A percentile compares a stretch with the other conserved stretches of the same genome.
Conservation (phyloP, 106 monocot genomes). For the Dioscorea alata region DNA sequence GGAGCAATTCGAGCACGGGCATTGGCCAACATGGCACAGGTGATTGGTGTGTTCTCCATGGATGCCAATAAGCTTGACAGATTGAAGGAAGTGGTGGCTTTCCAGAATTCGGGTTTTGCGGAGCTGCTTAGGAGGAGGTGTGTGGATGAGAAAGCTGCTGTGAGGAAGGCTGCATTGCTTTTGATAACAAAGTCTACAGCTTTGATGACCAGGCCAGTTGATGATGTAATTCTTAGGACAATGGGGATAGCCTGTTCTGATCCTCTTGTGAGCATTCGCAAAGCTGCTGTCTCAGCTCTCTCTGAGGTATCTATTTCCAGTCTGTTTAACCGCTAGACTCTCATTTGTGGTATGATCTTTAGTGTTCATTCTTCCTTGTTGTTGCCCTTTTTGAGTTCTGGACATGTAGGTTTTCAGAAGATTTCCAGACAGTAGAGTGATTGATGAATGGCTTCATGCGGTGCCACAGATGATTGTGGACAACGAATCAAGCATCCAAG, state of each 20-base stretch:
- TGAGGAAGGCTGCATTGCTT: slow-evolving; percentile 79
- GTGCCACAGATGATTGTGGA: slow-evolving; percentile 77
- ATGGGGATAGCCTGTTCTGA: slow-evolving; percentile 79
- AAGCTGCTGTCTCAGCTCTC: slow-evolving; percentile 70
- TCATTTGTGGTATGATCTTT: neutral
- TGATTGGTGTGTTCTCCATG: slow-evolving; percentile 35
- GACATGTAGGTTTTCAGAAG: slow-evolving; percentile 59
- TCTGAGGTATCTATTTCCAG: slow-evolving; percentile 48
- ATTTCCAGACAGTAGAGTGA: slow-evolving; percentile 55
- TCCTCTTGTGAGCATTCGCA: slow-evolving; percentile 86
- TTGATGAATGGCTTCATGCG: slow-evolving; percentile 77
- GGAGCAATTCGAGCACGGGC: slow-evolving; percentile 75
- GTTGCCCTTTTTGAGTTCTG: slow-evolving; percentile 1
- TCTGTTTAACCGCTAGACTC: neutral
- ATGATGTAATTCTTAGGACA: slow-evolving; percentile 49
- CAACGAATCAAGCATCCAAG: slow-evolving; percentile 89
- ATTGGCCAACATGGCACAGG: slow-evolving; percentile 58
- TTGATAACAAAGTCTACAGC: slow-evolving; percentile 52
- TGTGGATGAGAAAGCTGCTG: slow-evolving; percentile 85
- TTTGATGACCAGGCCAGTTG: slow-evolving; percentile 51
- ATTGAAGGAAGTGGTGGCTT: slow-evolving; percentile 26
- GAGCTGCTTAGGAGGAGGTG: slow-evolving; percentile 64
- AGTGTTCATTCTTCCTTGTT: neutral
- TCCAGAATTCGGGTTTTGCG: slow-evolving; percentile 27
- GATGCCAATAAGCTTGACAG: slow-evolving; percentile 19